Base-by-base conservation (phyloP, 805 yeast species). In the Myxozyma geophila region DNA sequence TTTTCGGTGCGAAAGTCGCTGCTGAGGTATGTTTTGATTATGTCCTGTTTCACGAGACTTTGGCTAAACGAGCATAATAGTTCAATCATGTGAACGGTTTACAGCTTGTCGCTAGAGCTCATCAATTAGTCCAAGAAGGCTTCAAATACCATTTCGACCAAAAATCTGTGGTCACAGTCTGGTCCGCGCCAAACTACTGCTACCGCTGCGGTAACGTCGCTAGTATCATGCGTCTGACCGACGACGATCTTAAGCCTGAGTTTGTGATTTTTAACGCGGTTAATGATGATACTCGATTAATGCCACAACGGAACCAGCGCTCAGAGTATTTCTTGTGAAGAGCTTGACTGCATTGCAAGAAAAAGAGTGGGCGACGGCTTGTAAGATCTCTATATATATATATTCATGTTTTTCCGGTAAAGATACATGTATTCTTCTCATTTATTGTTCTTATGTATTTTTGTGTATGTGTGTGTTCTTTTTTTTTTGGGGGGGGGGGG, bases 161-260 rank as follows among this genome's bases (percentile, higher is more conserved):
- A 70, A 90, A 92, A 72, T 96, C 90, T 73, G 98, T 93, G 58
- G 99, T 93, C 43, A 93, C 99, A 0, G 98, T 93, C 43, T 93
- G 98, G 98, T 86, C 92, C 10, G 98, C 98, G 17, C 98, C 98
- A 52, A 92, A 92, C 76, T 92, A 92, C 79, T 92, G 98, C 79
- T 93, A 93, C 77, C 82, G 98, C 73, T 93, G 98, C 79, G 99
- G 99, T 63, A 93, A 93, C 74, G 98, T 93, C 57, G 99, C 99
- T 37, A 89, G 96, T 81, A 97, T 93, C 17, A 93, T 93, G 99
- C 90, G 92, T 75, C 89, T 95, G 59, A 96, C 88, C 71, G 96
- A 90, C 68, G 87, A 87, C 70, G 79, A 89, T 71, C 53, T 66
- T 21, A 88, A 86, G 68, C 97, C 98, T 10, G 88, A 89, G 72